A percentile compares a stretch with the other conserved stretches of the same genome.
phyloP scores from a whole-genome alignment of 1,139 yeast species.

The Suhomyces chickasaworum region DNA sequence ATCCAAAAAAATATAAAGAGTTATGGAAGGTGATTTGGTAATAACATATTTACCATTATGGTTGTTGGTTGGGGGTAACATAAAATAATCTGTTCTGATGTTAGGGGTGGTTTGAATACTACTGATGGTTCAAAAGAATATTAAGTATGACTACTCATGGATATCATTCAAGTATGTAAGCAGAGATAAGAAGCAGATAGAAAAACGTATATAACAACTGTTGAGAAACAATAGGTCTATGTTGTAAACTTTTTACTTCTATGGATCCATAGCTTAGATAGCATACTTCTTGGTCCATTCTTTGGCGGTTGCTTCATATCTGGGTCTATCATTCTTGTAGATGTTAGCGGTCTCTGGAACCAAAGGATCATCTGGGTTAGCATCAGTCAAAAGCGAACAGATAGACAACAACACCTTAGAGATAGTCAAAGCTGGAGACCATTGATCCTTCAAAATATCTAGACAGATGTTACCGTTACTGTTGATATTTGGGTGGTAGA shows the following conservation, averaged over 20 bases:
- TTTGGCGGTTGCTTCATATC: constrained; percentile 95
- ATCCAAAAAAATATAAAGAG: no score
- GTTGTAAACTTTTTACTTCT: constrained; percentile 2
- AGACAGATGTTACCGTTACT: constrained; percentile 85
- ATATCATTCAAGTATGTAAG: constrained; percentile 5
- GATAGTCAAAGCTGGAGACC: constrained; percentile 91
- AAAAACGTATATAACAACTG: constrained; percentile 9
- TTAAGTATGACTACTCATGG: constrained; percentile 1
- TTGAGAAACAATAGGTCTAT: constrained; percentile 5
- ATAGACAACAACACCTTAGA: constrained; percentile 87
- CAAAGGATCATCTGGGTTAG: constrained; percentile 98
- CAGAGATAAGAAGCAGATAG: constrained; percentile 2
- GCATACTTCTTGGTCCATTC: constrained; percentile 99
- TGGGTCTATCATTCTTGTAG: constrained; percentile 90
- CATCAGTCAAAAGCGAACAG: constrained; percentile 91
- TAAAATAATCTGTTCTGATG: no score
- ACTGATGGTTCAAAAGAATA: no score
- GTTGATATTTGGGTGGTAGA: constrained; percentile 90
- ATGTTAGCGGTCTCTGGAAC: constrained; percentile 98
- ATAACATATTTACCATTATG: no score
- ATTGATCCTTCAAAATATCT: constrained; percentile 83
- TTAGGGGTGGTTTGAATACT: no score
- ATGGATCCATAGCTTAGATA: constrained; percentile 46
- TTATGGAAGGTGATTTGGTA: no score
- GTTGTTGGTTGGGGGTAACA: no score